These are phyloP conservation scores for Sicyos edulis DNA, from an alignment of 306 rosid genomes.

Conservation along the genomic window DNA sequence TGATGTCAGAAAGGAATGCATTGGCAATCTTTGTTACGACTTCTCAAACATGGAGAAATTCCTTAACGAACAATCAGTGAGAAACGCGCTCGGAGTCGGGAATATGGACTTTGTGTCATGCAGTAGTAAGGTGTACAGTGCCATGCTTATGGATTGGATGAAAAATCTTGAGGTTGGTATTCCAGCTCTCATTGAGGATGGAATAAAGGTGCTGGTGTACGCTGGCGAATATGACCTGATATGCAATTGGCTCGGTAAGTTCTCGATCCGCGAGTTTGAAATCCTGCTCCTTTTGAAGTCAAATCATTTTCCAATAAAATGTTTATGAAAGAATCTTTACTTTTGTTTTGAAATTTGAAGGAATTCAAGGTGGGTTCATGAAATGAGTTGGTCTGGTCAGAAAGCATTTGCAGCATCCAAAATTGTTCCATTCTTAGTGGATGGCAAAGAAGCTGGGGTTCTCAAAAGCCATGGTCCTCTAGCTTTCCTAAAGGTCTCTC, in stretches of 20 bases:
- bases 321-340: neutral
- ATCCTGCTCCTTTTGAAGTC: neutral
- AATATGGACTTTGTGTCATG: slow-evolving; percentile 62
- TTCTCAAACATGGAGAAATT: slow-evolving; percentile 69
- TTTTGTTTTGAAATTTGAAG: slow-evolving; percentile 29
- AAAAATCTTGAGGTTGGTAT: slow-evolving; percentile 87
- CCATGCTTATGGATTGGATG: slow-evolving; percentile 81
- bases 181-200: slow-evolving; percentile 83
- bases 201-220: slow-evolving; percentile 72
- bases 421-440: slow-evolving; percentile 49
- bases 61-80: slow-evolving; percentile 56
- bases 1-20: slow-evolving; percentile 77
- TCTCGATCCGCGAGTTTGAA: neutral
- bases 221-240: slow-evolving; percentile 79
- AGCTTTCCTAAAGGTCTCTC: slow-evolving; percentile 67
- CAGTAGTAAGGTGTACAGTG: slow-evolving; percentile 51
- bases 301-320: neutral
- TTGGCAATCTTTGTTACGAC: slow-evolving; percentile 56
- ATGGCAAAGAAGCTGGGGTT: slow-evolving; percentile 62
- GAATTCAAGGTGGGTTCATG: slow-evolving; percentile 86
- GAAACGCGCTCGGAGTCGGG: slow-evolving; percentile 75
- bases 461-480: slow-evolving; percentile 74
- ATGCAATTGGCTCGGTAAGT: slow-evolving; percentile 96
- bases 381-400: slow-evolving; percentile 89
- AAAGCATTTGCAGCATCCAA: slow-evolving; percentile 42